Evolutionary conservation across 1,139 yeast species (phyloP), one percentile per base, ranked within the genome.

Genomic region (Spencermartinsiella ligniputridi): DNA sequence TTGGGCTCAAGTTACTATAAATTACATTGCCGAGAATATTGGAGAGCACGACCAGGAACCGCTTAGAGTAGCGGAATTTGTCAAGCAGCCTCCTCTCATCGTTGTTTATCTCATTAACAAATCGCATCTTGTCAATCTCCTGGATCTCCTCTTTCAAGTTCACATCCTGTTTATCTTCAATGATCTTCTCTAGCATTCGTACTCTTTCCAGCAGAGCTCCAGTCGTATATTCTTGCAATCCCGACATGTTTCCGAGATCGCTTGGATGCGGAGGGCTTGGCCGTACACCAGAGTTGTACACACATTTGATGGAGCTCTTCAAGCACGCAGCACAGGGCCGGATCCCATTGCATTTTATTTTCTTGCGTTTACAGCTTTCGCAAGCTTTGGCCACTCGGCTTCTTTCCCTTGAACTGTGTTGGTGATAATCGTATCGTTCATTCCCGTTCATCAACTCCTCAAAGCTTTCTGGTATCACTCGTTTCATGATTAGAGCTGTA

Each of bases 301-400:
- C 15, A 55, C 84, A 79, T 20, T 66, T 71, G 39, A 66, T 65
- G 34, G 63, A 66, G 47, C 71, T 74, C 57, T 69, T 70, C 9
- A 60, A 52, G 58, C 86, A 80, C 6, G 76, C 69, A 8, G 57
- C 54, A 52, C 86, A 80, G 2, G 86, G 85, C 40, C 59, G 60
- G 18, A 71, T 66, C 2, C 85, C 85, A 39, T 79, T 74, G 57
- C 86, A 80, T 56, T 80, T 80, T 49, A 78, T 78, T 60, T 80
- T 80, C 48, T 78, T 81, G 27, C 69, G 64, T 51, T 83, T 68
- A 61, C 86, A 80, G 21, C 81, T 66, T 48, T 75, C 80, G 55
- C 86, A 80, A 1, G 86, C 86, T 50, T 72, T 74, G 39, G 71
- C 69, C 3, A 79, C 85, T 20, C 59, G 44, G 21, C 52, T 34